Base-by-base conservation (phyloP, 78 protist species). In the Paulinella micropora region DNA sequence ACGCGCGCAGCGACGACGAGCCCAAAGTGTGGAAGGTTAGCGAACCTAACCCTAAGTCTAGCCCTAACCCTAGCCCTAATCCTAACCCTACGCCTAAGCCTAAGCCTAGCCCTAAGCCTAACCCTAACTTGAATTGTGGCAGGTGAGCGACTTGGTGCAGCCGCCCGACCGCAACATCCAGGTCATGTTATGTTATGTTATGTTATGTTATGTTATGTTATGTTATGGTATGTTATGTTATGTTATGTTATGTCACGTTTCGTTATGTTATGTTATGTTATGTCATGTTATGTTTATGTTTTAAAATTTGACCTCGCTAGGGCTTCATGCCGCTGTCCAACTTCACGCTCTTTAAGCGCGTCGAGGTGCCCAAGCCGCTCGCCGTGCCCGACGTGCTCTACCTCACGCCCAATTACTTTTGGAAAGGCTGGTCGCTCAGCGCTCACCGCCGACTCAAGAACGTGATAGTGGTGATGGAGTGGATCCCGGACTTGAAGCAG, bases 391-490 rank as follows among this genome's bases (percentile, higher is more conserved):
- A 73, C n/a, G 1, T 9, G 23, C 83, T 91, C 32, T n/a, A 81
- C 39, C 34, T 93, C 69, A 79, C 95, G 28, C 86, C 83, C 39
- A 93, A 93, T 41, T 90, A 51, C 87, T 92, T 73, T 90, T 36
- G 86, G 79, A 3, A 38, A 32, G 39, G n/a, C 34, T 92, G 94
- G 94, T 1, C 15, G 2, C 91, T 91, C 79, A 3, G 36, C 40
- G 94, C 92, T 37, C 88, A 89, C 31, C 87, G 94, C 26, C 82
- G 94, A 4, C 90, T 92, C 39, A 92, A 92, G 83, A 92, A 92
- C 86, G 92, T 88, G 29, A 32, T 86, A 32, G 36, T 86, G 88
- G 79, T 87, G n/a, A 83, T 92, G 38, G 94, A 92, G n/a, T 88
- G 91, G 90, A 9, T 87, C 9, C 94, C 94, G 1, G 2, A 29